Percentiles rank a stretch among this genome's conserved stretches.
Conservation (phyloP, 1,284 basidiomycete genomes). For the Inonotus obliquus region DNA sequence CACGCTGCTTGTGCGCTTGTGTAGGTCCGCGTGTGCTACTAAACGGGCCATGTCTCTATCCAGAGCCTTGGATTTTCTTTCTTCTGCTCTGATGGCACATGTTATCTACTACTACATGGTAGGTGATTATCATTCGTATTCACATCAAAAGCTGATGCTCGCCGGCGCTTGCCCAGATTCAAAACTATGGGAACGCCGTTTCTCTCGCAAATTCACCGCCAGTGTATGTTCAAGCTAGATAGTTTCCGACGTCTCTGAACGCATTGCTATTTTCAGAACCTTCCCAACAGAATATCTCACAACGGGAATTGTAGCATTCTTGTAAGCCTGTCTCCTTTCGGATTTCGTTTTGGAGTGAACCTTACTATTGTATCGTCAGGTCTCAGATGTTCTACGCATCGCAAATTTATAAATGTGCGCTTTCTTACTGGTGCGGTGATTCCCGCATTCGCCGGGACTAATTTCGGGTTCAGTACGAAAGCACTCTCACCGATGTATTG, state of each 20-base stretch:
- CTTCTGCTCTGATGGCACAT: neutral
- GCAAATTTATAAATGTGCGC: constrained; percentile 9
- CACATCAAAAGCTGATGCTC: neutral
- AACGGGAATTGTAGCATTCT: constrained; percentile 2
- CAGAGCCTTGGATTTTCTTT: constrained; percentile 1
- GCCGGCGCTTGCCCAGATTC: neutral
- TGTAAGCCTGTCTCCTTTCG: neutral
- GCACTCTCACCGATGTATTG: neutral
- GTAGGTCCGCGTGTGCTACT: neutral
- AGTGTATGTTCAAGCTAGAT: neutral
- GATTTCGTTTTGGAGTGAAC: neutral
- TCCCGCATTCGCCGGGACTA: neutral
- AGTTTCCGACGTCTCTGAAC: neutral
- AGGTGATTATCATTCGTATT: neutral
- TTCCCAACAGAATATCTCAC: constrained; percentile 1
- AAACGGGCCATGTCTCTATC: neutral
- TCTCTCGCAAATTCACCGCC: neutral
- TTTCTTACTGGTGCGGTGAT: neutral
- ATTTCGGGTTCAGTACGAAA: neutral
- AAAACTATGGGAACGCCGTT: constrained; percentile 11
- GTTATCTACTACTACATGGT: neutral
- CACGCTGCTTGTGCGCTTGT: neutral
- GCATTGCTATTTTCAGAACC: neutral
- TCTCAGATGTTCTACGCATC: constrained; percentile 8
- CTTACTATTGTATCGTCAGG: neutral